Base-by-base conservation (phyloP, 2,329 filamentous ascomycete species). In the Rhynchosporium graminicola region DNA sequence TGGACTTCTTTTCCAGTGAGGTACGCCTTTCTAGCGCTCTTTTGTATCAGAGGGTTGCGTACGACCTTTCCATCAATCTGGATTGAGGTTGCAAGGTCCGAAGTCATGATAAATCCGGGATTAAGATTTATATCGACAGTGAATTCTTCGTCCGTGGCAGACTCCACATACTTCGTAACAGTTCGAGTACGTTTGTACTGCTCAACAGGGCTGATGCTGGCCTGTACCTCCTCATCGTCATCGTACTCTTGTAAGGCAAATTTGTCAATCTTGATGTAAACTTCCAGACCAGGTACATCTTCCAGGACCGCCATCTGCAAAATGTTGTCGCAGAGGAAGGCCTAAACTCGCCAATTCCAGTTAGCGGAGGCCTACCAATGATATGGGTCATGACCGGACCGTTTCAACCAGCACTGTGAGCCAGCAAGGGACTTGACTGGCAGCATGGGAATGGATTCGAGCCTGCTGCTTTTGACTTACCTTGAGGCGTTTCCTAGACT, bases 91-190 rank as follows among this genome's bases (percentile, higher is more conserved):
- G n/a, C 38, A 9, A 20, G 33, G 9, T 28, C 40, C 51, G 33
- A 4, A 55, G 33, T 42, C 33, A 55, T 55, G 10, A 28, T 8
- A 28, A 20, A 55, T 55, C 33, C 33, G 8, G 13, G 2, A 8
- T n/a, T 55, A 13, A 55, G 40, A 5, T 9, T 42, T 20, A 55
- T 8, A 9, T 42, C 33, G 10, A 55, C 26, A 5, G 36, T 26
- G n/a, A 55, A 55, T 9, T 42, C 33, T n/a, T 55, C 42, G 33
- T 55, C 33, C 10, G 51, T 40, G n/a, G 42, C n/a, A 4, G 51
- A 40, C 36, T 55, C 51, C 5, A 47, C 26, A 26, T 47, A 47
- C n/a, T 47, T 47, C 15, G 15, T 47, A n/a, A 47, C 45, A 47
- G 45, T 47, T 26, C 33, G 33, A 36, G 33, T 6, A 10, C 33